Conservation (phyloP, 768 basidiomycete genomes). For the Austroboletus eburneus region DNA sequence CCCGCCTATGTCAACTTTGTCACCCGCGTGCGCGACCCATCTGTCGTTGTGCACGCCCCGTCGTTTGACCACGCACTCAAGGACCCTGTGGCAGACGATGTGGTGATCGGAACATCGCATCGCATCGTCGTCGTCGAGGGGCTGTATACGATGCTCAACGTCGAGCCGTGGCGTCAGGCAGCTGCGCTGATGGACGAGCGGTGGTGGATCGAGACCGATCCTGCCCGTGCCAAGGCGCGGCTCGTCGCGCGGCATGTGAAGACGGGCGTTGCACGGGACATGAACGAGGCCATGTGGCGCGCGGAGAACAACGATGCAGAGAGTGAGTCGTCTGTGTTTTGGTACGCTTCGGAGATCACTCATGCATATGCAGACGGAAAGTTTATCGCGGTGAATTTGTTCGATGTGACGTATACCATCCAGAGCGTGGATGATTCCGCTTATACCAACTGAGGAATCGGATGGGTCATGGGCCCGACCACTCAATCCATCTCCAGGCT, state of each 20-base stretch:
- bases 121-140: constrained; percentile 87
- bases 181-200: constrained; percentile 68
- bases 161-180: constrained; percentile 68
- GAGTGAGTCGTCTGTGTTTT: constrained; percentile 39
- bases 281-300: constrained; percentile 62
- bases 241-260: constrained; percentile 71
- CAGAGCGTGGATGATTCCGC: constrained; percentile 40
- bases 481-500: no score
- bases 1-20: constrained; percentile 68
- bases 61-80: constrained; percentile 87
- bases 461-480: no score
- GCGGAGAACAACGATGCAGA: constrained; percentile 77
- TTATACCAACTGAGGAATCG: no score
- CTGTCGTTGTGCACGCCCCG: constrained; percentile 53
- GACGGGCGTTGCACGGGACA: constrained; percentile 67
- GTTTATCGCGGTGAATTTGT: constrained; percentile 38
- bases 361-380: constrained; percentile 36
- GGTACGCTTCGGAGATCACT: not conserved
- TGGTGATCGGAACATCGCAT: constrained; percentile 57
- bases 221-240: constrained; percentile 51
- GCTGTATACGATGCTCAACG: constrained; percentile 76
- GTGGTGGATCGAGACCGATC: constrained; percentile 65
- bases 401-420: constrained; percentile 39
- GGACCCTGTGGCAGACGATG: constrained; percentile 66
- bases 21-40: constrained; percentile 39